A percentile compares a stretch with the other conserved stretches of the same genome.
Evolutionary conservation across 176 grass and related monocot species (phyloP).

Genomic region (Juncus inflexus): DNA sequence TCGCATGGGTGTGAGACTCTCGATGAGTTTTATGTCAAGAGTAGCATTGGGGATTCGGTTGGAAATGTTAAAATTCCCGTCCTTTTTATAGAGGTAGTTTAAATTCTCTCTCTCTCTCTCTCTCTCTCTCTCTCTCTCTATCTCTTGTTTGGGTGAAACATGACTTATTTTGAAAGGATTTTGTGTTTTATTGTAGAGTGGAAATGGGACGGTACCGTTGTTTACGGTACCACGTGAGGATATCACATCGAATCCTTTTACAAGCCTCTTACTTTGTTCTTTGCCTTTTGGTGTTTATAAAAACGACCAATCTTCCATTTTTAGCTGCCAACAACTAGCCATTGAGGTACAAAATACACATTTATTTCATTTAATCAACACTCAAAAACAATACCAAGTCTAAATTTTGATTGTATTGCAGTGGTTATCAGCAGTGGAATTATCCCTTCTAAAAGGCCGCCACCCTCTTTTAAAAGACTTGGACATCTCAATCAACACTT

Average conservation of each 20-base stretch:
- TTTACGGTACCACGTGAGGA: slow-evolving; percentile 67
- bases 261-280: slow-evolving; percentile 80
- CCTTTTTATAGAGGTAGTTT: slow-evolving; percentile 76
- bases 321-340: slow-evolving; percentile 82
- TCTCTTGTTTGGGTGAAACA: not conserved
- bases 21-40: slow-evolving; percentile 73
- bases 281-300: slow-evolving; percentile 42
- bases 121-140: not conserved
- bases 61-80: slow-evolving; percentile 60
- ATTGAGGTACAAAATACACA: slow-evolving; percentile 63
- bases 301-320: slow-evolving; percentile 40
- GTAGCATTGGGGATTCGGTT: slow-evolving; percentile 50
- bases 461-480: slow-evolving; percentile 94
- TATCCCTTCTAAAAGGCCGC: slow-evolving; percentile 89
- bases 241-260: slow-evolving; percentile 98
- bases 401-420: slow-evolving; percentile 34
- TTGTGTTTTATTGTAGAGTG: slow-evolving; percentile 53
- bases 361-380: slow-evolving; percentile 29
- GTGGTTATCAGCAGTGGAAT: slow-evolving; percentile 90
- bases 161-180: slow-evolving; percentile 26
- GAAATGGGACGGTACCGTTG: slow-evolving; percentile 75
- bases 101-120: slow-evolving; percentile 23
- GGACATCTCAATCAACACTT: slow-evolving; percentile 73
- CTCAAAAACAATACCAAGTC: not conserved
- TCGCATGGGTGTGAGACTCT: slow-evolving; percentile 63